These are phyloP conservation scores for Boletus tomentosulus DNA, from an alignment of 768 basidiomycete genomes.

Conservation along the genomic window DNA sequence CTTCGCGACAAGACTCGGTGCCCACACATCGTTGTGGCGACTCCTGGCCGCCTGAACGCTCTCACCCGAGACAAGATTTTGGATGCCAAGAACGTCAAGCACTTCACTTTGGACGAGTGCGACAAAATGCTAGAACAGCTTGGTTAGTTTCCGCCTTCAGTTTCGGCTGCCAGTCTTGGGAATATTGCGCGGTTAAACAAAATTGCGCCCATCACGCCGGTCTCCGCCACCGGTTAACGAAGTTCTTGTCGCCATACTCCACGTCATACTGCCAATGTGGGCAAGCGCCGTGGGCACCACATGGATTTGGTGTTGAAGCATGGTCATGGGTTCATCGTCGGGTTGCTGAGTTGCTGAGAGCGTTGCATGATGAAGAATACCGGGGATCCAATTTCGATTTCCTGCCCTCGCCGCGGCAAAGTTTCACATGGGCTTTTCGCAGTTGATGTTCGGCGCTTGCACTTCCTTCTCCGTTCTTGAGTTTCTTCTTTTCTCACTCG, in stretches of 20 bases:
- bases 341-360: conserved; percentile 38
- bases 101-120: conserved; percentile 99
- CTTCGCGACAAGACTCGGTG: conserved; percentile 96
- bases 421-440: conserved; percentile 14
- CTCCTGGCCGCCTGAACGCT: conserved; percentile 95
- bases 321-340: conserved; percentile 34
- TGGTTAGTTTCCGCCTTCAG: conserved; percentile 87
- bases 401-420: conserved; percentile 29
- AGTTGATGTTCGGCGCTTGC: conserved; percentile 12
- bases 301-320: conserved; percentile 37
- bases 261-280: conserved; percentile 38
- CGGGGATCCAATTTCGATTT: conserved; percentile 32
- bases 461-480: conserved; percentile 34
- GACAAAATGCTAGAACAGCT: conserved; percentile 99
- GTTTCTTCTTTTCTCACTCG: conserved; percentile 50
- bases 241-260: conserved; percentile 36
- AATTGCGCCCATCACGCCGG: conserved; percentile 43
- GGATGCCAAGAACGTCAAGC: conserved; percentile 95
- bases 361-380: conserved; percentile 33
- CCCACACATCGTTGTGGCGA: conserved; percentile 98
- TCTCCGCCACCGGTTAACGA: conserved; percentile 27
- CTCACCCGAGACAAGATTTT: conserved; percentile 92
- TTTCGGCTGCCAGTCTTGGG: conserved; percentile 54
- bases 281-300: conserved; percentile 37
- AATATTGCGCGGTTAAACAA: conserved; percentile 40